Conservation (phyloP, 441 rosid genomes). For the Cnidoscolus chayamansa region DNA sequence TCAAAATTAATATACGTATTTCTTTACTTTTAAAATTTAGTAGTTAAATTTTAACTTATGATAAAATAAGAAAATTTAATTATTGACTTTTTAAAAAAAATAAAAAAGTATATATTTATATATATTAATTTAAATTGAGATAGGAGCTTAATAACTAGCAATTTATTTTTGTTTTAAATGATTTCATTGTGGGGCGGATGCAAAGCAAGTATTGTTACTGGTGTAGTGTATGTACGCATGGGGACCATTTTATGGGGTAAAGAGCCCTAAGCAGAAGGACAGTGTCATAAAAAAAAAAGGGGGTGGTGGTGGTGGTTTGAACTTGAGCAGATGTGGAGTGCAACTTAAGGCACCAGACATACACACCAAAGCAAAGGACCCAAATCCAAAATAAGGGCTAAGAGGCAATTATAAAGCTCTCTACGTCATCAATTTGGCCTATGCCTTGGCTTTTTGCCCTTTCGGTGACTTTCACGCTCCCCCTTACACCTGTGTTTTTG, state of each 20-base stretch:
- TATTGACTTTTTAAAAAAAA: no score
- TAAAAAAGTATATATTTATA: no score
- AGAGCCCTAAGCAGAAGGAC: background rate
- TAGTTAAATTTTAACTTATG: no score
- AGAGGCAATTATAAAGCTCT: background rate
- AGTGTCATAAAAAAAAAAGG: background rate
- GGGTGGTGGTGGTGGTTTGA: no score
- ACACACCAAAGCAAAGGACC: background rate
- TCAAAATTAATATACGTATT: no score
- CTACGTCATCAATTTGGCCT: slow-evolving; percentile 8
- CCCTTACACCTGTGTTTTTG: slow-evolving; percentile 6
- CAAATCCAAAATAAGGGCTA: background rate
- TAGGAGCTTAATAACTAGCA: no score
- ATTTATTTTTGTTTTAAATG: no score
- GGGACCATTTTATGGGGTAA: slow-evolving; percentile 4
- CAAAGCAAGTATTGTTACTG: background rate
- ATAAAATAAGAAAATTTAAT: no score
- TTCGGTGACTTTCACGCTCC: slow-evolving; percentile 8
- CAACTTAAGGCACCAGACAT: slow-evolving; percentile 23
- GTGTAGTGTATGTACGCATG: background rate
- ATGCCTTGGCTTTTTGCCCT: background rate
- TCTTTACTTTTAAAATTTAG: no score
- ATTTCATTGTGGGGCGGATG: no score
- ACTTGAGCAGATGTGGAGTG: slow-evolving; percentile 24
- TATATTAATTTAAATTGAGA: no score